Base-by-base conservation (phyloP, 495 filamentous ascomycete genomes). In the Aspergillus steynii region DNA sequence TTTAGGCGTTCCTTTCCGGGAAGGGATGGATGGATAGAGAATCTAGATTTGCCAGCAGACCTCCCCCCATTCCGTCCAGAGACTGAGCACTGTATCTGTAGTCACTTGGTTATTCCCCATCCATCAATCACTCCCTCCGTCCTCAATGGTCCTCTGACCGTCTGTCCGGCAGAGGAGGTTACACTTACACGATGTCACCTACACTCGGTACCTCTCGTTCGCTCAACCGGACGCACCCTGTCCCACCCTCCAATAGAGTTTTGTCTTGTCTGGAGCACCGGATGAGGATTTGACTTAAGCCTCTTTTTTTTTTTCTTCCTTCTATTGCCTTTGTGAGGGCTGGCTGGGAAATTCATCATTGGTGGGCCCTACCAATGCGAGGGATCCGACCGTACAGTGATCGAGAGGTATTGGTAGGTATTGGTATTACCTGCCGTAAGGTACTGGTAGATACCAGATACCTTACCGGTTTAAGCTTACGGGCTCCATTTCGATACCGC, bases 361-460 rank as follows among this genome's bases (percentile, higher is more conserved):
- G 55, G 55, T 50, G 55, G 55, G 55, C 55, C 55, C 31, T 58
- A 28, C 54, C 55, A 50, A 49, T 47, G 55, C 55, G 55, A 58
- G 55, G 55, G 55, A 58, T 56, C 55, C 46, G 46, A 49, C 46
- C 55, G 45, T 32, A 49, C 47, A 25, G 51, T 20, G 20, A 20
- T 20, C 20, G 20, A 20, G 20, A 20, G 20, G 20, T 20, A 20
- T 20, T 20, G 20, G 20, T 20, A 20, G 14, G 37, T 42, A 42
- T 42, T 12, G 7, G 37, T 42, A 42, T 42, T 42, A 42, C 37
- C 7, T 42, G 20, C 20, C 20, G 20, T 20, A 20, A 20, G 20
- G 20, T 20, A 20, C 20, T 12, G 37, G 37, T 42, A 42, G 37
- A 42, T 42, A 42, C 34, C 37, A 10, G 10, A 7, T 7, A 34